Conservation (phyloP, 2,329 filamentous ascomycete genomes). For the Rutstroemia sp. region DNA sequence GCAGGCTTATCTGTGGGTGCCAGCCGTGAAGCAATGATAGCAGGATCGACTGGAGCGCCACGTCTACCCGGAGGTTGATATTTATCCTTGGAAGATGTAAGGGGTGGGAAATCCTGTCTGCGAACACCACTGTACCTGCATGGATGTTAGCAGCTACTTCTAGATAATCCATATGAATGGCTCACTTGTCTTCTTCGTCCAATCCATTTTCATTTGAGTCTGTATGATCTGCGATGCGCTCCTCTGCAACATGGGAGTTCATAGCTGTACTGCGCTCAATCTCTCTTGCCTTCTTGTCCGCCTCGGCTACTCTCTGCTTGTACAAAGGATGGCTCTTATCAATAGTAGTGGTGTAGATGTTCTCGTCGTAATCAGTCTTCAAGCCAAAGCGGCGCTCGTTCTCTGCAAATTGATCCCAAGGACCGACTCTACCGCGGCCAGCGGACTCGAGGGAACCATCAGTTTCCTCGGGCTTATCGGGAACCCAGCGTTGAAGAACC, state of each 20-base stretch:
- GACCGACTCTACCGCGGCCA: conserved; percentile 30
- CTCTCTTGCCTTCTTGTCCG: conserved; percentile 78
- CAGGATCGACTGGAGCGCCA: conserved; percentile 65
- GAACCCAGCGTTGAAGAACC: conserved; percentile 74
- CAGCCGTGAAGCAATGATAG: conserved; percentile 84
- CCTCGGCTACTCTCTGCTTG: conserved; percentile 66
- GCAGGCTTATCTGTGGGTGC: conserved; percentile 37
- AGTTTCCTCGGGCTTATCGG: conserved; percentile 52
- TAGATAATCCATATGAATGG: conserved; percentile 7
- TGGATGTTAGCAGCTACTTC: conserved; percentile 11
- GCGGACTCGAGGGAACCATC: conserved; percentile 63
- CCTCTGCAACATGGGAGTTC: conserved; percentile 83
- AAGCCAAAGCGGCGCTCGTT: conserved; percentile 85
- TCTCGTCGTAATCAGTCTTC: conserved; percentile 87
- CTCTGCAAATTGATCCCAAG: conserved; percentile 90
- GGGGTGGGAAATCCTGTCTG: conserved; percentile 64
- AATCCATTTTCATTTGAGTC: conserved; percentile 55
- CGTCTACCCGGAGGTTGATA: conserved; percentile 89
- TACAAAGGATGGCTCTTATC: conserved; percentile 79
- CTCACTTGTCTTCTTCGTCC: conserved; percentile 90
- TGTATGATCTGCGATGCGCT: conserved; percentile 67
- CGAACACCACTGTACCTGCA: conserved; percentile 83
- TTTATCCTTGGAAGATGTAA: conserved; percentile 52
- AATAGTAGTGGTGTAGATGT: conserved; percentile 87
- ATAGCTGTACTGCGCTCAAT: conserved; percentile 70